Evolutionary conservation across 2,329 filamentous ascomycete species (phyloP).

Genomic region (Alternaria tenuissima): DNA sequence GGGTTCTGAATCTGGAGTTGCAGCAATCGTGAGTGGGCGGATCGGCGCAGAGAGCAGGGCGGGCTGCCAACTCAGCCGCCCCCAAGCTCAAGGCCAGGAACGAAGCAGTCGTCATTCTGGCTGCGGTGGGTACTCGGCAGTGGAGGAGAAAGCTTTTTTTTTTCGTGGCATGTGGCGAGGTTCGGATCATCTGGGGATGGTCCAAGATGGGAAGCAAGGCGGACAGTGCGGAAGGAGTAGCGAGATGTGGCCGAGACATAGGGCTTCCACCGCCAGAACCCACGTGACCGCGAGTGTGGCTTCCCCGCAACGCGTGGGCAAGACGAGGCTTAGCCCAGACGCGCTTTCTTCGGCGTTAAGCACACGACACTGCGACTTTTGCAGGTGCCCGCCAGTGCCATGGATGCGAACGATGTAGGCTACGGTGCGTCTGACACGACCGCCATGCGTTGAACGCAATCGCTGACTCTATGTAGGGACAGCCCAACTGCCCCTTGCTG

Average conservation of each 20-base stretch:
- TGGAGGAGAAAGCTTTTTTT: constrained; percentile 15
- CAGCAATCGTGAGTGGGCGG: constrained; percentile 11
- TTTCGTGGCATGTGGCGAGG: constrained; percentile 10
- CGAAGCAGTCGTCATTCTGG: constrained; percentile 11
- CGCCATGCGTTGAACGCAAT: constrained; percentile 7
- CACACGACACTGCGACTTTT: constrained; percentile 30
- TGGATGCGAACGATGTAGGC: constrained; percentile 35
- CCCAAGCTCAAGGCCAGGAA: constrained; percentile 10
- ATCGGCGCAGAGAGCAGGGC: constrained; percentile 7
- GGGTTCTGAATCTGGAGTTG: constrained; percentile 28
- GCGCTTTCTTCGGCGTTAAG: constrained; percentile 20
- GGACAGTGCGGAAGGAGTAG: constrained; percentile 13
- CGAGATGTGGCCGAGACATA: constrained; percentile 4
- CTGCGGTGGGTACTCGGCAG: constrained; percentile 9
- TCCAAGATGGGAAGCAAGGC: constrained; percentile 1
- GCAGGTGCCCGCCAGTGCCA: constrained; percentile 29
- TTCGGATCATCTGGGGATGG: constrained; percentile 7
- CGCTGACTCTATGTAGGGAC: constrained; percentile 34
- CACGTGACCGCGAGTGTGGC: constrained; percentile 11
- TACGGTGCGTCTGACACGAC: constrained; percentile 33
- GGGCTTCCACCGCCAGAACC: neutral
- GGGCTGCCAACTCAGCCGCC: constrained; percentile 13
- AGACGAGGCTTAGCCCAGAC: constrained; percentile 18
- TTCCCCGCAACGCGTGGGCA: constrained; percentile 31
- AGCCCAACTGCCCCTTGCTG: constrained; percentile 54